These are phyloP conservation scores for Jasminum sambac DNA, from an alignment of 257 asterid genomes.

Conservation along the genomic window DNA sequence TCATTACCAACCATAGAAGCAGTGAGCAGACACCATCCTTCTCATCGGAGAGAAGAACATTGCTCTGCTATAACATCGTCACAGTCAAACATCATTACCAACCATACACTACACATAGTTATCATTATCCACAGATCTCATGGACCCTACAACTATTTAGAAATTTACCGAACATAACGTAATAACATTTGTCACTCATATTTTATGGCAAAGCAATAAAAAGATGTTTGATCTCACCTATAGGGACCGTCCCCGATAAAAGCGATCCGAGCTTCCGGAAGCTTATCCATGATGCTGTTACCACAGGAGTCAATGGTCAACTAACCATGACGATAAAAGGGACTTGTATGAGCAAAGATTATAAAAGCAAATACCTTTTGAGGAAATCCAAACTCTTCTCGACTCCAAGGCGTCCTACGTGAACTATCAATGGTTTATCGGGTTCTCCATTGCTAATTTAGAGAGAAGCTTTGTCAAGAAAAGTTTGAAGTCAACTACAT, in stretches of 20 bases:
- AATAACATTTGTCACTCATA: no score
- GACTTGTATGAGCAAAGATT: neutral
- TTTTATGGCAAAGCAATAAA: neutral
- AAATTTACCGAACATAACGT: no score
- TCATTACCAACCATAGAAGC: no score
- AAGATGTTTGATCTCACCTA: slow-evolving; percentile 51
- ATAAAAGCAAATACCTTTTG: slow-evolving; percentile 49
- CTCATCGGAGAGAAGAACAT: no score
- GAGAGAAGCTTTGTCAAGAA: slow-evolving; percentile 24
- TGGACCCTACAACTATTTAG: no score
- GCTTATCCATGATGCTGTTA: slow-evolving; percentile 85
- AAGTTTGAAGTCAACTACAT: neutral
- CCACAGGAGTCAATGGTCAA: slow-evolving; percentile 17
- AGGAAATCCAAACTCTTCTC: slow-evolving; percentile 96
- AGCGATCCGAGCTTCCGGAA: slow-evolving; percentile 89
- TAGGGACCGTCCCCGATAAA: slow-evolving; percentile 93
- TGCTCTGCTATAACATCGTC: no score
- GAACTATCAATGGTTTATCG: slow-evolving; percentile 79
- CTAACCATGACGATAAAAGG: neutral
- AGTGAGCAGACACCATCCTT: no score
- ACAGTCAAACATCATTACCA: no score
- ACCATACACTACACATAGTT: no score
- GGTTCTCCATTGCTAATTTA: slow-evolving; percentile 78
- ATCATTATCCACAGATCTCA: no score
- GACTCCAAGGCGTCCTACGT: slow-evolving; percentile 90